These are phyloP conservation scores for Dissophora globulifera DNA, from an alignment of 192 early-diverging fungal genomes.

Conservation along the genomic window DNA sequence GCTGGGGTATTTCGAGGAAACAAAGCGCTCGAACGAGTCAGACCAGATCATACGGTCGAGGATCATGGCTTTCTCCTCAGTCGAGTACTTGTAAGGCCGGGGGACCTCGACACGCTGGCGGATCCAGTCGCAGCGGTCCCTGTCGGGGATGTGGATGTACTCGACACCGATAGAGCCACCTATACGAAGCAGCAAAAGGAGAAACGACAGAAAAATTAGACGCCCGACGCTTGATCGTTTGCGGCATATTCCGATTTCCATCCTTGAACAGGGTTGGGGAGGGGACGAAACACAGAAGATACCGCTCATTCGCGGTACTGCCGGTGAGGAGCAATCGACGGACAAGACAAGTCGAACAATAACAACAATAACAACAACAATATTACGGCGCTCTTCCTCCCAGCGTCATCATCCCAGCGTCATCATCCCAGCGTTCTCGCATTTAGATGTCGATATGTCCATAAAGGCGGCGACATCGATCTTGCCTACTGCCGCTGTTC, in stretches of 20 bases:
- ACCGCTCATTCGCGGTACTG: not conserved
- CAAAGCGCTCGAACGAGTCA: slow-evolving; percentile 96
- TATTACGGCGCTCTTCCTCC: not conserved
- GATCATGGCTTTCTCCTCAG: slow-evolving; percentile 92
- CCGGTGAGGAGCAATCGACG: too few species aligned
- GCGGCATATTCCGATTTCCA: too few species aligned
- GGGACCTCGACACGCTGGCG: slow-evolving; percentile 92
- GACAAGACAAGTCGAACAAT: not conserved
- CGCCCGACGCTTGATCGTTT: not conserved
- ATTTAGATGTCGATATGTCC: too few species aligned
- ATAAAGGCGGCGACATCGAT: too few species aligned
- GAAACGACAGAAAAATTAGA: not conserved
- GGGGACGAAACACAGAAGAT: not conserved
- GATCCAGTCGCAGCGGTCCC: slow-evolving; percentile 97
- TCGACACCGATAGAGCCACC: slow-evolving; percentile 94
- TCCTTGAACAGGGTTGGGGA: not conserved
- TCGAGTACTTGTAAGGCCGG: slow-evolving; percentile 86
- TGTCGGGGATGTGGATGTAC: slow-evolving; percentile 98
- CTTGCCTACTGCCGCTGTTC: too few species aligned
- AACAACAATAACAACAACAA: too few species aligned
- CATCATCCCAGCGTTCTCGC: not conserved
- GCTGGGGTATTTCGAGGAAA: slow-evolving; percentile 95
- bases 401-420: not conserved
- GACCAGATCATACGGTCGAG: slow-evolving; percentile 98
- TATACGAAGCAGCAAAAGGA: too few species aligned